Evolutionary conservation across 257 asterid species (phyloP).

Genomic region (Ocimum tenuiflorum): DNA sequence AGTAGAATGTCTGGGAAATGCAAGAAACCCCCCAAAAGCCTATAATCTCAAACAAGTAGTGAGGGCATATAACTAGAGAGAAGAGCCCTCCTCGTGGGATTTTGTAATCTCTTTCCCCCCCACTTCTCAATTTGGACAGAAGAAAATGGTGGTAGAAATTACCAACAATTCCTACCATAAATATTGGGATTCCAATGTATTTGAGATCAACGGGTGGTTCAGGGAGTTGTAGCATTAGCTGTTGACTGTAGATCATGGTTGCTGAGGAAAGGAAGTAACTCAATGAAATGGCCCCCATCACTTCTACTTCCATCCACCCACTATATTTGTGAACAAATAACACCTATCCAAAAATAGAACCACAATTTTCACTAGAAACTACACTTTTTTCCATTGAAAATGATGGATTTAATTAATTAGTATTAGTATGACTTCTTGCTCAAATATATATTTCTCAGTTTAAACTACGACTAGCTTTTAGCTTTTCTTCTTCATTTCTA

Average conservation of each 20-base stretch:
- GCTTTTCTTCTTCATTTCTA: too few relatives aligned
- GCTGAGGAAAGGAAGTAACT: slow-evolving; percentile 43
- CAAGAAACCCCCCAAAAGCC: slow-evolving; percentile 52
- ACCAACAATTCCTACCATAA: slow-evolving; percentile 44
- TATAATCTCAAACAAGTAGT: slow-evolving; percentile 48
- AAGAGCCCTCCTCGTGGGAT: slow-evolving; percentile 59
- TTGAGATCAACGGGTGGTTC: slow-evolving; percentile 46
- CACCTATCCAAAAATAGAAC: slow-evolving; percentile 28
- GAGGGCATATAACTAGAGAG: slow-evolving; percentile 48
- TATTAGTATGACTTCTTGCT: too few relatives aligned
- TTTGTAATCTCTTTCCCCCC: slow-evolving; percentile 44
- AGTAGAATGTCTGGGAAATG: slow-evolving; percentile 45
- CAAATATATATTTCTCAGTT: too few relatives aligned
- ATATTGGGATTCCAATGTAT: slow-evolving; percentile 30
- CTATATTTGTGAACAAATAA: slow-evolving; percentile 53
- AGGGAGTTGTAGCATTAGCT: slow-evolving; percentile 18
- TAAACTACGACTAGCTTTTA: too few relatives aligned
- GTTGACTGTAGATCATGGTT: slow-evolving; percentile 41
- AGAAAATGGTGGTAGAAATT: slow-evolving; percentile 63
- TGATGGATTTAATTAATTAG: too few relatives aligned
- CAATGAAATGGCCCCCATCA: slow-evolving; percentile 29
- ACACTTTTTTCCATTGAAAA: too few relatives aligned
- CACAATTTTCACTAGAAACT: too few relatives aligned
- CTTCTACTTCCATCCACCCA: slow-evolving; percentile 39
- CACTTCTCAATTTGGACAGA: slow-evolving; percentile 42